These are phyloP conservation scores for Phytophthora hybrid DNA, from an alignment of 352 stramenopile genomes.

Conservation along the genomic window DNA sequence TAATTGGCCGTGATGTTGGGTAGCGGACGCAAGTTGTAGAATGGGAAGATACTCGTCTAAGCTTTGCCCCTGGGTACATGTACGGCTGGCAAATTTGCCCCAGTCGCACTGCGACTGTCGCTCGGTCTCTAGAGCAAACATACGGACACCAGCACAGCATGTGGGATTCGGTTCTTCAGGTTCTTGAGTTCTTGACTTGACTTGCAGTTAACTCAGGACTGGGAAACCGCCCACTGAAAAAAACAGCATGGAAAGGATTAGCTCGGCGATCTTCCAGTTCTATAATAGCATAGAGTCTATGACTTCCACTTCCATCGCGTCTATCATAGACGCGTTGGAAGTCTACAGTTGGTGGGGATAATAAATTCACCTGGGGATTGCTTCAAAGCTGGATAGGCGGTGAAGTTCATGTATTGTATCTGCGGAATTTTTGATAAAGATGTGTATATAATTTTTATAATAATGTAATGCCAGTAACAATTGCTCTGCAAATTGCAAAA, in stretches of 20 bases:
- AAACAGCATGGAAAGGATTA: not conserved
- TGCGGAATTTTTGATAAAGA: too few species aligned
- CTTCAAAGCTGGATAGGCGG: too few species aligned
- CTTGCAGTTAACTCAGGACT: slow-evolving; percentile 17
- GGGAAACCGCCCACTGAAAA: slow-evolving; percentile 4
- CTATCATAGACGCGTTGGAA: not conserved
- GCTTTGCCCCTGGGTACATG: slow-evolving; percentile 1
- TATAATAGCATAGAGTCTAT: too few species aligned
- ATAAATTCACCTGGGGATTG: not conserved
- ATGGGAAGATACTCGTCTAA: not conserved
- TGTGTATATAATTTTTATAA: too few species aligned
- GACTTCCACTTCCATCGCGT: too few species aligned
- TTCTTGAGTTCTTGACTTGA: slow-evolving; percentile 4
- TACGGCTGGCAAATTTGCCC: not conserved
- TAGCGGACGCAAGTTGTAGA: slow-evolving; percentile 12
- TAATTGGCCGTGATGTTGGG: not conserved
- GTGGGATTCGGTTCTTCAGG: slow-evolving; percentile 1
- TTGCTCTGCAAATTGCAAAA: not conserved
- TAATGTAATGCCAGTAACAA: too few species aligned
- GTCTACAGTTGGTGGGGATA: too few species aligned
- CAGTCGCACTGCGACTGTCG: not conserved
- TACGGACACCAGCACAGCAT: slow-evolving; percentile 16
- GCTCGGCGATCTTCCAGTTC: too few species aligned
- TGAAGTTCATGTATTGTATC: too few species aligned
- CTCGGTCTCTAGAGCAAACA: slow-evolving; percentile 14